These are phyloP conservation scores for Carex pumila DNA, from an alignment of 176 grass and related monocot species.

Conservation along the genomic window DNA sequence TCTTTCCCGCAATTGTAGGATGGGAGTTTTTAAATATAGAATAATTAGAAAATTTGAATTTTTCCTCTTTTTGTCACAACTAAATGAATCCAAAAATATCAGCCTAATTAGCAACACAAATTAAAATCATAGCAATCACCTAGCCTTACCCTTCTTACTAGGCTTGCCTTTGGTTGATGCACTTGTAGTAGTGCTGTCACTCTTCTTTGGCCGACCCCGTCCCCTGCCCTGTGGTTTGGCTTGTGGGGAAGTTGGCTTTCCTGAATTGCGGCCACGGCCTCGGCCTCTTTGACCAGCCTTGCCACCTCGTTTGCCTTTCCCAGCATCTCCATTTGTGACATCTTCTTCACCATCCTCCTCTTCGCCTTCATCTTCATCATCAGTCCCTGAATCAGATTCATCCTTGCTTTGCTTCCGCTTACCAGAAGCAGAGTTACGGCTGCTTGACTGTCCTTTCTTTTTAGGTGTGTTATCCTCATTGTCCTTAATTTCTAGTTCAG, in stretches of 20 bases:
- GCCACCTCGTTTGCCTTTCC: slow-evolving; percentile 41
- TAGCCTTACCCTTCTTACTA: slow-evolving; percentile 41
- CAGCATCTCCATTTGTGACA: slow-evolving; percentile 27
- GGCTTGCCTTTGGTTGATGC: slow-evolving; percentile 32
- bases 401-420: slow-evolving; percentile 71
- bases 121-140: not conserved
- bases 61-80: not conserved
- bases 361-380: slow-evolving; percentile 29
- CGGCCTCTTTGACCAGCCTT: slow-evolving; percentile 58
- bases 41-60: not conserved
- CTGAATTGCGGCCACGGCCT: slow-evolving; percentile 46
- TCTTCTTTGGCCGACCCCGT: slow-evolving; percentile 64
- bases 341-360: slow-evolving; percentile 40
- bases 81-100: not conserved
- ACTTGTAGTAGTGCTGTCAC: slow-evolving; percentile 27
- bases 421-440: slow-evolving; percentile 46
- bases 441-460: slow-evolving; percentile 46
- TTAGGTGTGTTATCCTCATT: slow-evolving; percentile 11
- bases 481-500: slow-evolving; percentile 27
- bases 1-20: not conserved
- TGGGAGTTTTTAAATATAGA: not conserved
- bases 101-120: slow-evolving; percentile 20
- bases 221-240: slow-evolving; percentile 40
- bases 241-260: slow-evolving; percentile 25
- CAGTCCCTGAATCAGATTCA: slow-evolving; percentile 56